Conservation (phyloP, 2,329 filamentous ascomycete genomes). For the Sarocladium brachiariae region DNA sequence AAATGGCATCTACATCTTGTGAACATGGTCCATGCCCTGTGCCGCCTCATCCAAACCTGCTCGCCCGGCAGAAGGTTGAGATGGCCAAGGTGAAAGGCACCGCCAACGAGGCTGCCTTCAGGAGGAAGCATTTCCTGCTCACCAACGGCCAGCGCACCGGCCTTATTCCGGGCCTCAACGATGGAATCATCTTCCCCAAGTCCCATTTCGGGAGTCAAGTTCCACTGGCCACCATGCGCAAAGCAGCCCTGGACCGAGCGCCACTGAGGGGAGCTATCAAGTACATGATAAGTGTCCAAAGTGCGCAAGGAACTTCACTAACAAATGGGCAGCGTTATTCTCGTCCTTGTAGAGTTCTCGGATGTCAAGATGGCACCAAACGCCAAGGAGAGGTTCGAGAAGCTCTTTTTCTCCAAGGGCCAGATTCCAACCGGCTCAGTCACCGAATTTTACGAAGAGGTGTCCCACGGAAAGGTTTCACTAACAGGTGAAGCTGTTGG, state of each 20-base stretch:
- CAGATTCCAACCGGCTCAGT: slow-evolving; percentile 1
- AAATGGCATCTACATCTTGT: not conserved
- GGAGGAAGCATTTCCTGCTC: not conserved
- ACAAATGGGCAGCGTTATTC: not conserved
- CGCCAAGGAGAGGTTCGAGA: slow-evolving; percentile 2
- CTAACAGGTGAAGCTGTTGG: not conserved
- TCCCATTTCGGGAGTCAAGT: not conserved
- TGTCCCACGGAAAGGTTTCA: slow-evolving; percentile 1
- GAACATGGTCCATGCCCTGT: not conserved
- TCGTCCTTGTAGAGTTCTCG: slow-evolving; percentile 3
- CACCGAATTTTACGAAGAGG: slow-evolving; percentile 1
- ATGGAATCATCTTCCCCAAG: slow-evolving; percentile 2
- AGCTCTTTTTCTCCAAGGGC: slow-evolving; percentile 4
- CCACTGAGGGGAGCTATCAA: not conserved
- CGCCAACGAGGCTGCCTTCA: not conserved
- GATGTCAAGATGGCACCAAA: slow-evolving; percentile 5
- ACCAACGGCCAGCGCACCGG: not conserved
- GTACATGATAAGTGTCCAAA: not conserved
- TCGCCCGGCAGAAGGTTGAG: slow-evolving; percentile 4
- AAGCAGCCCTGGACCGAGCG: not conserved
- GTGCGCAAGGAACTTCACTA: not conserved
- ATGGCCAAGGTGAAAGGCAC: not conserved
- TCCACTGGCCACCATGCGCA: not conserved
- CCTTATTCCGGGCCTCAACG: not conserved
- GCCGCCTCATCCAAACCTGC: slow-evolving; percentile 3